Evolutionary conservation across 805 yeast species (phyloP).

Genomic region (Blastobotrys parvus): DNA sequence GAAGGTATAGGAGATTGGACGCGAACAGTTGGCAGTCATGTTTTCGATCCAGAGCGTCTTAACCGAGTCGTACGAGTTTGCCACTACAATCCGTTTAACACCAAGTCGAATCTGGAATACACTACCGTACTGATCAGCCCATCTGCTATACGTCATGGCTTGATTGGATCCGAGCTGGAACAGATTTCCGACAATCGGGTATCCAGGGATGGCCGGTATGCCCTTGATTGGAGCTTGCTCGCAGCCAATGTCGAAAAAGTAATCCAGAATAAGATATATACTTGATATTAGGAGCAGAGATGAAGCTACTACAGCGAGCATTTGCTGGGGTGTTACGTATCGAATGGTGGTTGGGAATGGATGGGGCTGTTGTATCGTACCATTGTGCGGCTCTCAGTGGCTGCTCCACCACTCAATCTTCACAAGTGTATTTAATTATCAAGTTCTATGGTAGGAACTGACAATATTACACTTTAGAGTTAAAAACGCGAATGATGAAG

Average conservation of each 20-base stretch:
- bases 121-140: conserved; percentile 35
- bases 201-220: neutral
- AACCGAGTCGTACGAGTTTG: conserved; percentile 52
- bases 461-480: too few relatives aligned
- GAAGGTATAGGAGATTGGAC: conserved; percentile 61
- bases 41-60: conserved; percentile 41
- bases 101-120: conserved; percentile 62
- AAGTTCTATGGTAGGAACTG: too few relatives aligned
- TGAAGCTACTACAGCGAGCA: neutral
- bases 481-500: too few relatives aligned
- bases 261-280: neutral
- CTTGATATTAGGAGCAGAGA: neutral
- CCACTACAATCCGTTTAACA: conserved; percentile 47
- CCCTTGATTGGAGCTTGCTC: neutral
- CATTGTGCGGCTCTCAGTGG: too few relatives aligned
- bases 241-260: neutral
- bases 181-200: conserved; percentile 5
- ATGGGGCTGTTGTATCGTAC: too few relatives aligned
- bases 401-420: too few relatives aligned
- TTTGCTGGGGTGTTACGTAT: too few relatives aligned
- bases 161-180: conserved; percentile 1
- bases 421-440: too few relatives aligned
- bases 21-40: conserved; percentile 47
- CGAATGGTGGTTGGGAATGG: too few relatives aligned
- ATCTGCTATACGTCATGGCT: conserved; percentile 29